Evolutionary conservation across 1,139 yeast genomes (phyloP).

Genomic region (Meyerozyma elateridarum): DNA sequence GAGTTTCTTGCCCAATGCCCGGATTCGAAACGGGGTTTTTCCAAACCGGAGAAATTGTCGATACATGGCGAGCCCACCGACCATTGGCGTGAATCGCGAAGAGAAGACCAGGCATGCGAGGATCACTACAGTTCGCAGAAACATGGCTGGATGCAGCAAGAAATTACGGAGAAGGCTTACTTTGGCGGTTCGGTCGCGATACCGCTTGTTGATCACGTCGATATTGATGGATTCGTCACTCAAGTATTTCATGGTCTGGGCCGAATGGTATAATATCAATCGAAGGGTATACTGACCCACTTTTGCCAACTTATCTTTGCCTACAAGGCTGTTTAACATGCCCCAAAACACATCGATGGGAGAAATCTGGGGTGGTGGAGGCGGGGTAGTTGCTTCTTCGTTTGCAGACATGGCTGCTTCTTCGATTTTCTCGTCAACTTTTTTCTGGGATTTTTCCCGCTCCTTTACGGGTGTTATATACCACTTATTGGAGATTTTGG

Average conservation of each 20-base stretch:
- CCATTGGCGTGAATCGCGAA: slow-evolving; percentile 40
- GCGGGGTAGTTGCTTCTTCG: neutral
- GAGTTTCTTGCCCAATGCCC: slow-evolving; percentile 24
- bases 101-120: slow-evolving; percentile 29
- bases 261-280: slow-evolving; percentile 47
- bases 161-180: slow-evolving; percentile 34
- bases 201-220: slow-evolving; percentile 24
- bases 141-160: slow-evolving; percentile 38
- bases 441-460: too few species aligned
- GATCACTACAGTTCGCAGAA: slow-evolving; percentile 32
- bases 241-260: slow-evolving; percentile 32
- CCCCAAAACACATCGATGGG: slow-evolving; percentile 45
- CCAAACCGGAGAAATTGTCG: slow-evolving; percentile 72
- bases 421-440: neutral
- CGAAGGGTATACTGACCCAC: slow-evolving; percentile 56
- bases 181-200: slow-evolving; percentile 31
- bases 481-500: neutral
- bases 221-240: slow-evolving; percentile 33
- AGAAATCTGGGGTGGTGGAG: neutral
- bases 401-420: neutral
- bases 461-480: slow-evolving; percentile 1
- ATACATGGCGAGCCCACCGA: slow-evolving; percentile 51
- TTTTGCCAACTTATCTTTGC: slow-evolving; percentile 70
- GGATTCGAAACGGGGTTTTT: slow-evolving; percentile 58
- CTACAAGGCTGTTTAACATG: slow-evolving; percentile 51